Percentiles rank a stretch among this genome's conserved stretches.
Conservation (phyloP, 768 basidiomycete species). For the Zangia roseola region DNA sequence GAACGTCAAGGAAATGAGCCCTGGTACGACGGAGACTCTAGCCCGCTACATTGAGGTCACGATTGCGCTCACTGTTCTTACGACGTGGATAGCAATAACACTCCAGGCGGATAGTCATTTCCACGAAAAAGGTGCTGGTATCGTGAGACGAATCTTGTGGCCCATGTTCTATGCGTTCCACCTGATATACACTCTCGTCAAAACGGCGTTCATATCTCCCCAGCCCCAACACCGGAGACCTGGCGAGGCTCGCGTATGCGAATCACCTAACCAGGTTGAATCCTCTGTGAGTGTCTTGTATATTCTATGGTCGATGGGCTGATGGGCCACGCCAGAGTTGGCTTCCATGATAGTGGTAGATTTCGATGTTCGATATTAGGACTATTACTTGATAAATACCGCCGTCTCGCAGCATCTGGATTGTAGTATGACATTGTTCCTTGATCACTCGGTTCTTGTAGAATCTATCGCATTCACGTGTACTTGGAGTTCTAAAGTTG, state of each 20-base stretch:
- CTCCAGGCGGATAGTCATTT: conserved; percentile 38
- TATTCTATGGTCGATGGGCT: not conserved
- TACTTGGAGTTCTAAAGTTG: too few relatives aligned
- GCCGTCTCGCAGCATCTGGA: not conserved
- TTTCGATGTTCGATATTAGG: not conserved
- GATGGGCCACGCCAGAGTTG: not conserved
- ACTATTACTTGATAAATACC: not conserved
- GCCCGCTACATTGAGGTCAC: conserved; percentile 40
- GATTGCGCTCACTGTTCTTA: conserved; percentile 47
- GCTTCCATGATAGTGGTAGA: too few relatives aligned
- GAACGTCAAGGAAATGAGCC: conserved; percentile 32
- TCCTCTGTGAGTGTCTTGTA: conserved; percentile 6
- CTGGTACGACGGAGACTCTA: conserved; percentile 28
- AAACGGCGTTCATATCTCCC: not conserved
- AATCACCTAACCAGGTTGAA: too few relatives aligned
- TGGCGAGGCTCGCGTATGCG: not conserved
- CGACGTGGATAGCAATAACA: conserved; percentile 56
- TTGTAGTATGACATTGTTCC: conserved; percentile 4
- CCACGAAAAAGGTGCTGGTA: not conserved
- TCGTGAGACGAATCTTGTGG: conserved; percentile 18
- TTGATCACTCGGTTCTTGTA: not conserved
- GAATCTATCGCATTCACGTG: not conserved
- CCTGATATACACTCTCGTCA: not conserved
- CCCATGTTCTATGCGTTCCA: conserved; percentile 16
- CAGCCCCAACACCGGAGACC: not conserved